These are phyloP conservation scores for Mycena filopes DNA, from an alignment of 768 basidiomycete species.

Conservation along the genomic window DNA sequence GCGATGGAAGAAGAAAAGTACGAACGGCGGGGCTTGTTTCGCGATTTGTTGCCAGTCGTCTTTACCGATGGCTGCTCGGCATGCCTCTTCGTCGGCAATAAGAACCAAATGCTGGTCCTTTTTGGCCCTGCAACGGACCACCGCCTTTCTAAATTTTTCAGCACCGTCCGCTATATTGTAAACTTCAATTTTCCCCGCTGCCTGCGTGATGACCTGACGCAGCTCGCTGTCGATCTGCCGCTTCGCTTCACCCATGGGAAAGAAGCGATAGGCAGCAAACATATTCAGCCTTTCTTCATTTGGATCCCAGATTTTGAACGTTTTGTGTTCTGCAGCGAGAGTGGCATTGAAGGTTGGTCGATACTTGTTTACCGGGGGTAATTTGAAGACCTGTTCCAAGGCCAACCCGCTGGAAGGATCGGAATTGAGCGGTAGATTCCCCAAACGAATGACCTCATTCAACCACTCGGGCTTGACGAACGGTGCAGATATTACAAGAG, in stretches of 20 bases:
- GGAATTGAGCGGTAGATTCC: slow-evolving; percentile 45
- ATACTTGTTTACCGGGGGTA: slow-evolving; percentile 65
- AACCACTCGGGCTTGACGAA: slow-evolving; percentile 80
- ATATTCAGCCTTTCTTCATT: slow-evolving; percentile 71
- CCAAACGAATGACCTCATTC: slow-evolving; percentile 65
- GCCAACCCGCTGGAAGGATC: slow-evolving; percentile 48
- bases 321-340: slow-evolving; percentile 59
- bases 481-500: slow-evolving; percentile 65
- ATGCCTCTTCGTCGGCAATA: slow-evolving; percentile 59
- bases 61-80: slow-evolving; percentile 62
- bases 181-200: slow-evolving; percentile 69
- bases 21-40: slow-evolving; percentile 62
- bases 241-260: slow-evolving; percentile 68
- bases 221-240: slow-evolving; percentile 60
- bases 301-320: slow-evolving; percentile 70
- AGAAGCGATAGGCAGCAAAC: slow-evolving; percentile 63
- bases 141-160: slow-evolving; percentile 60
- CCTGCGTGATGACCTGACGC: slow-evolving; percentile 64
- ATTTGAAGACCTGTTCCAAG: slow-evolving; percentile 61
- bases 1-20: slow-evolving; percentile 12
- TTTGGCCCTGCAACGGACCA: slow-evolving; percentile 65
- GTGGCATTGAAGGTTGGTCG: slow-evolving; percentile 66
- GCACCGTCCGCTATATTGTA: slow-evolving; percentile 64
- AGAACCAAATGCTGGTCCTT: slow-evolving; percentile 60
- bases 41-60: slow-evolving; percentile 66